Evolutionary conservation across 352 stramenopile species (phyloP).

Genomic region (Pythium periplocum): DNA sequence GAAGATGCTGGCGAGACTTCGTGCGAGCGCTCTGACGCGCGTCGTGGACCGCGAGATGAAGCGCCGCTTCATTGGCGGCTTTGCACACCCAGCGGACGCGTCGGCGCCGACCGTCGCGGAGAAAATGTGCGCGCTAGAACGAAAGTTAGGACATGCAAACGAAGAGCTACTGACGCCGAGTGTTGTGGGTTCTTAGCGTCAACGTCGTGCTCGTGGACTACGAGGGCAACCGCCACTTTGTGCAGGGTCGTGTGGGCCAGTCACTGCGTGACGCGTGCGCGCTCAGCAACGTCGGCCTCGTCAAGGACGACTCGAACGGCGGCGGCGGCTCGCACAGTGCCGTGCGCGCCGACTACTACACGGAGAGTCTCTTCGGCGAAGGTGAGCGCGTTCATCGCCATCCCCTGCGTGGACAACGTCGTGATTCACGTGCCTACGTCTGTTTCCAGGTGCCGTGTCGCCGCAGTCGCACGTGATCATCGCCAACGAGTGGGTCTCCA

Average conservation of each 20-base stretch:
- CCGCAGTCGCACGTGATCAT: constrained; percentile 85
- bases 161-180: constrained; percentile 1
- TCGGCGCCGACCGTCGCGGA: constrained; percentile 21
- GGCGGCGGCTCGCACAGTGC: constrained; percentile 66
- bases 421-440: background rate
- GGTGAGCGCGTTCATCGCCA: constrained; percentile 12
- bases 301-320: constrained; percentile 86
- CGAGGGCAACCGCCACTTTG: constrained; percentile 81
- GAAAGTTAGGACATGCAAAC: background rate
- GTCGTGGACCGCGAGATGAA: constrained; percentile 8
- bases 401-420: constrained; percentile 1
- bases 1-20: constrained; percentile 24
- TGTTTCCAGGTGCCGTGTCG: constrained; percentile 38
- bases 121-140: constrained; percentile 20
- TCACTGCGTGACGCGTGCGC: constrained; percentile 80
- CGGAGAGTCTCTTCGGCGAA: constrained; percentile 86
- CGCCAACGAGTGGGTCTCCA: constrained; percentile 85
- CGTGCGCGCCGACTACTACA: constrained; percentile 74
- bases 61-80: constrained; percentile 28
- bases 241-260: constrained; percentile 76
- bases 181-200: constrained; percentile 31
- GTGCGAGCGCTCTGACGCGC: constrained; percentile 19
- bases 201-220: constrained; percentile 86
- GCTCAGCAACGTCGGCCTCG: constrained; percentile 61
- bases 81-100: constrained; percentile 15